phyloP scores from a whole-genome alignment of 768 basidiomycete species.

The Naganishia randhawae region DNA sequence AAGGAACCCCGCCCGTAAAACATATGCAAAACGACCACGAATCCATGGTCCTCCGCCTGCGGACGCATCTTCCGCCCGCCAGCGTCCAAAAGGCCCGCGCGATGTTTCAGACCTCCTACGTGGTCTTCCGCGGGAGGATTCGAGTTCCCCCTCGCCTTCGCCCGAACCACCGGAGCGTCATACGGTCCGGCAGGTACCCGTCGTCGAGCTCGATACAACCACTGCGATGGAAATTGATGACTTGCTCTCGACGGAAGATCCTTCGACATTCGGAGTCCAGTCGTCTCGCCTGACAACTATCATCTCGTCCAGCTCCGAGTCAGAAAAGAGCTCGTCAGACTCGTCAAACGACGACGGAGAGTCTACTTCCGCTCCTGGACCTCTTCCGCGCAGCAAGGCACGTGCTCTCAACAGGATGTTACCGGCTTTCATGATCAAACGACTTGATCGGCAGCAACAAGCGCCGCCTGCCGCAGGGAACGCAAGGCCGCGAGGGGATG shows the following conservation, averaged over 20 bases:
- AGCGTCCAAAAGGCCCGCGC: neutral
- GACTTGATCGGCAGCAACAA: neutral
- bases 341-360: neutral
- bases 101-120: neutral
- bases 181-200: neutral
- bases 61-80: neutral
- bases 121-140: neutral
- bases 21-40: conserved; percentile 37
- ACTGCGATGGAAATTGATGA: neutral
- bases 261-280: no score
- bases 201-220: neutral
- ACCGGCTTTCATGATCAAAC: conserved; percentile 58
- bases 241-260: neutral
- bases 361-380: neutral
- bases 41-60: neutral
- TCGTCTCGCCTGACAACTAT: neutral
- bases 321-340: neutral
- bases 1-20: conserved; percentile 27
- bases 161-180: neutral
- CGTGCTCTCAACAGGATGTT: conserved; percentile 50
- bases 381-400: neutral
- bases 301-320: neutral
- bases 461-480: neutral
- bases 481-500: neutral
- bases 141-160: neutral